Evolutionary conservation across 345 rosid species (phyloP).

Genomic region (Eucalyptus sp.): DNA sequence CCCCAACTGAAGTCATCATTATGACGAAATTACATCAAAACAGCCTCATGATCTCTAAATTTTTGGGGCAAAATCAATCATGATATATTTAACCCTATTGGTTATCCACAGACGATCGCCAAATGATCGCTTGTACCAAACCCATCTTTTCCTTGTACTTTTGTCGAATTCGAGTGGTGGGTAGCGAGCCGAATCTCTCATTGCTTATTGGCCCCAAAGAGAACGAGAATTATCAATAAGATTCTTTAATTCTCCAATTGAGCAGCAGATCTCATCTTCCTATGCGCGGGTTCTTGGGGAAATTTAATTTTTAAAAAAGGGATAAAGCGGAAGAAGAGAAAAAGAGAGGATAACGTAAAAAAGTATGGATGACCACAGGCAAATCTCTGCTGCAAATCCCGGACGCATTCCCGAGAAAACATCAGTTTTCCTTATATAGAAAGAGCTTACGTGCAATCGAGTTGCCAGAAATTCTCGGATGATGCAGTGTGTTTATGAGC

Average conservation of each 20-base stretch:
- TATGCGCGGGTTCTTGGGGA: neutral
- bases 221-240: neutral
- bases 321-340: neutral
- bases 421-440: neutral
- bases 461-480: neutral
- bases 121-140: neutral
- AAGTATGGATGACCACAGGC: neutral
- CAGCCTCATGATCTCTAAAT: neutral
- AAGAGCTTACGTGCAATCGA: neutral
- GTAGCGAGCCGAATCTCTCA: neutral
- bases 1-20: neutral
- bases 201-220: neutral
- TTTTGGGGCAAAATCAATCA: neutral
- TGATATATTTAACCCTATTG: neutral
- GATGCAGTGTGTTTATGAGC: neutral
- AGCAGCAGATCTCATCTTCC: neutral
- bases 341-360: neutral
- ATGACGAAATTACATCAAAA: neutral
- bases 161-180: neutral
- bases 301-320: neutral
- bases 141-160: neutral
- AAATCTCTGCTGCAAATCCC: neutral
- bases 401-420: neutral
- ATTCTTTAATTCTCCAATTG: neutral
- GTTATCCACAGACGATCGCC: neutral